Conservation (phyloP, 768 basidiomycete species). For the Rhizopogon vulgaris region DNA sequence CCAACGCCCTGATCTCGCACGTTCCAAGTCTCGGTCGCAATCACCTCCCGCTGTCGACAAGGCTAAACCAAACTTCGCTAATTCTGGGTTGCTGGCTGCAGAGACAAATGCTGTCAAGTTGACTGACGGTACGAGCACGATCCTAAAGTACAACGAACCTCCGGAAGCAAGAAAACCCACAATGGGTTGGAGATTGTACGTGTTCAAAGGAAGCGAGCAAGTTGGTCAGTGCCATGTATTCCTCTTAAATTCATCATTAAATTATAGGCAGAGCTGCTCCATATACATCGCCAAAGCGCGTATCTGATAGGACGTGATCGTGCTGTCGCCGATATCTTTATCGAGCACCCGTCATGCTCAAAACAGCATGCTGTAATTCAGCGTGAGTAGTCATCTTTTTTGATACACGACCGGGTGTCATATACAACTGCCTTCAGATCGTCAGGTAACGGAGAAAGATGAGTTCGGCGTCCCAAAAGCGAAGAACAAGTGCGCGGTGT, state of each 20-base stretch:
- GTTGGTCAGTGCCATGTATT: constrained; percentile 54
- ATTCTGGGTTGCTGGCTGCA: constrained; percentile 88
- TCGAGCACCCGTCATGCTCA: constrained; percentile 96
- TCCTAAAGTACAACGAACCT: constrained; percentile 97
- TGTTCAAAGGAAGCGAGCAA: constrained; percentile 94
- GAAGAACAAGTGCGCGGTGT: constrained; percentile 68
- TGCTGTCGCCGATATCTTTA: constrained; percentile 76
- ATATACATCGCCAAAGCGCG: constrained; percentile 90
- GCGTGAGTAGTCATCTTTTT: constrained; percentile 41
- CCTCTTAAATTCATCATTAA: background rate
- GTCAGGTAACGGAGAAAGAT: constrained; percentile 80
- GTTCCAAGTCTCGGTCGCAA: constrained; percentile 30
- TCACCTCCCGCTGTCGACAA: constrained; percentile 48
- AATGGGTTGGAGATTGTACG: constrained; percentile 90
- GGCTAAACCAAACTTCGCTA: constrained; percentile 83
- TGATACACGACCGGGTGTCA: constrained; percentile 4
- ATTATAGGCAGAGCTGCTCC: constrained; percentile 63
- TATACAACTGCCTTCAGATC: constrained; percentile 39
- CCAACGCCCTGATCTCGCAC: constrained; percentile 26
- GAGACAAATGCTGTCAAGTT: constrained; percentile 89
- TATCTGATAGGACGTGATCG: constrained; percentile 91
- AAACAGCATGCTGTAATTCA: constrained; percentile 98
- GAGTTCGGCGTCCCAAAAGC: constrained; percentile 78
- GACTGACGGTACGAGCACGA: constrained; percentile 67
- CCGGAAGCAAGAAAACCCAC: constrained; percentile 93